Conservation (phyloP, 2,329 filamentous ascomycete species). For the Teratosphaeria zuluensis region DNA sequence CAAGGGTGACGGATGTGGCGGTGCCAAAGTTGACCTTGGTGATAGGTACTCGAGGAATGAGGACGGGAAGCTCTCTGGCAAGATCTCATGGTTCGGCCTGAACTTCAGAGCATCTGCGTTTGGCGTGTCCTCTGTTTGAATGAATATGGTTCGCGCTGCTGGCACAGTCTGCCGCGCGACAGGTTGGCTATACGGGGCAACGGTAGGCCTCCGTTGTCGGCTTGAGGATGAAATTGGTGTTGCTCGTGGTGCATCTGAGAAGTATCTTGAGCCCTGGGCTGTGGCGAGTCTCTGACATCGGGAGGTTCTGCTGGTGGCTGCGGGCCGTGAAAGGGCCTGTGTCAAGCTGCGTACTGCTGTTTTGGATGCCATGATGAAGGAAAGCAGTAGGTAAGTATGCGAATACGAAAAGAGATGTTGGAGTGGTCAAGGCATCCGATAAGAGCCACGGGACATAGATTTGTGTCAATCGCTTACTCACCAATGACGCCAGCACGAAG, state of each 20-base stretch:
- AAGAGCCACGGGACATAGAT: background rate
- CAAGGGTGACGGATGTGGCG: constrained; percentile 82
- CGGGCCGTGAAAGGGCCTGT: constrained; percentile 10
- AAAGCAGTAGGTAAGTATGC: background rate
- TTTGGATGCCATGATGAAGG: constrained; percentile 10
- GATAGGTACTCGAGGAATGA: constrained; percentile 87
- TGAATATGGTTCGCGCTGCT: constrained; percentile 58
- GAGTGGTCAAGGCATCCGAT: background rate
- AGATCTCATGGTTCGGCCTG: constrained; percentile 75
- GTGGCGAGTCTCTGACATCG: constrained; percentile 12
- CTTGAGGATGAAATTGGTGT: constrained; percentile 15
- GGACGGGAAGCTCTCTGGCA: constrained; percentile 62
- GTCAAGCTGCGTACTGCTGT: constrained; percentile 9
- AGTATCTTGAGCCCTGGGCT: constrained; percentile 3
- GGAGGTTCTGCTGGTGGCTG: constrained; percentile 1
- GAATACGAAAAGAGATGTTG: background rate
- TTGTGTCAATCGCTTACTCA: background rate
- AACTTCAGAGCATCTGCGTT: constrained; percentile 96
- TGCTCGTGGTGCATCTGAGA: constrained; percentile 13
- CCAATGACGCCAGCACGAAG: background rate
- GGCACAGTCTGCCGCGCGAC: constrained; percentile 22
- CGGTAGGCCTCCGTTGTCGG: constrained; percentile 13
- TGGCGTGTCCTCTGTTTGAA: constrained; percentile 90
- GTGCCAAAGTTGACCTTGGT: constrained; percentile 76
- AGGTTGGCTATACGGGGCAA: constrained; percentile 12